Conservation (phyloP, 345 rosid species). For the Diplotaxis tenuifolia region DNA sequence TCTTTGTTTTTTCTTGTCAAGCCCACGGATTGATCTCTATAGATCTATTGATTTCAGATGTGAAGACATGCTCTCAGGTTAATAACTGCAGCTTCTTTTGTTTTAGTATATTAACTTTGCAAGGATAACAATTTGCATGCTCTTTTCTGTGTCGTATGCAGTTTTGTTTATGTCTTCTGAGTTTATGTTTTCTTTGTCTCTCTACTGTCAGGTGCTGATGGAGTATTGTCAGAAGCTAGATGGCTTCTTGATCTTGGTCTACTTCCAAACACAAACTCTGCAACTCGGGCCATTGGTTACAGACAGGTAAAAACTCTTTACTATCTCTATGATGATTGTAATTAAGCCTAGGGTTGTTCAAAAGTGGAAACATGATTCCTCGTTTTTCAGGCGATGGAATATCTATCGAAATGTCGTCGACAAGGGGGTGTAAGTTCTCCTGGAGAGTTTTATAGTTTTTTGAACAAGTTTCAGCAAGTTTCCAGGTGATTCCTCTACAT, state of each 20-base stretch:
- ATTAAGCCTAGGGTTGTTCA: no score
- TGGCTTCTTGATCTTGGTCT: conserved; percentile 85
- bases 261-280: conserved; percentile 76
- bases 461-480: conserved; percentile 77
- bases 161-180: neutral
- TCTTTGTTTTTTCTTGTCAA: conserved; percentile 82
- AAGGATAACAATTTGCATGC: neutral
- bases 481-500: conserved; percentile 59
- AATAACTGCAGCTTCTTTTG: conserved; percentile 1
- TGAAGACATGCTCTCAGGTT: conserved; percentile 90
- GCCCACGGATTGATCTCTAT: conserved; percentile 74
- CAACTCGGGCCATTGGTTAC: conserved; percentile 93
- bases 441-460: conserved; percentile 59
- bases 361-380: conserved; percentile 5
- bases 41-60: conserved; percentile 83
- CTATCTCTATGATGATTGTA: no score
- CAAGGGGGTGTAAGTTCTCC: conserved; percentile 61
- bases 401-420: conserved; percentile 56
- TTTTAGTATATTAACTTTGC: neutral
- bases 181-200: neutral
- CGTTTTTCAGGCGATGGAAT: conserved; percentile 75
- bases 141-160: neutral
- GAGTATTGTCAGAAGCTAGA: conserved; percentile 77
- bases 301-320: conserved; percentile 57
- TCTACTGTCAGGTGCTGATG: conserved; percentile 45